Evolutionary conservation across 768 basidiomycete genomes (phyloP).

Genomic region (Phylloporus scabripes): DNA sequence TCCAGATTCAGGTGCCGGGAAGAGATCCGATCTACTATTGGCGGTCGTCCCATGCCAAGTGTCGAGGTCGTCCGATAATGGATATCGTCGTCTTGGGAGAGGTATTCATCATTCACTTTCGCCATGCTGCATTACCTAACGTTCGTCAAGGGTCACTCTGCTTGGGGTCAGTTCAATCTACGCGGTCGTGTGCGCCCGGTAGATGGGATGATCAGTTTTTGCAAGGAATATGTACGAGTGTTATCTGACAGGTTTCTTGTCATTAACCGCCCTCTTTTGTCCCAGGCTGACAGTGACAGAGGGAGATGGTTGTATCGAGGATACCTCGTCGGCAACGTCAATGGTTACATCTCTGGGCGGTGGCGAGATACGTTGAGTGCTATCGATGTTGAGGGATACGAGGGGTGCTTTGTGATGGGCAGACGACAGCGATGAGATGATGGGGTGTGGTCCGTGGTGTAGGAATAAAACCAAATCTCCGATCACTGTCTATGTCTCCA

Average conservation of each 20-base stretch:
- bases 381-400: slow-evolving; percentile 61
- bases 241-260: background rate
- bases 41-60: slow-evolving; percentile 22
- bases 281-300: slow-evolving; percentile 61
- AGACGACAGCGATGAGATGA: slow-evolving; percentile 42
- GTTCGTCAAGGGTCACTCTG: slow-evolving; percentile 70
- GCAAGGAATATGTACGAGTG: slow-evolving; percentile 74
- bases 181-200: slow-evolving; percentile 73
- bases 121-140: slow-evolving; percentile 1
- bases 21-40: slow-evolving; percentile 28
- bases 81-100: slow-evolving; percentile 76
- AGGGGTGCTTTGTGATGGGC: slow-evolving; percentile 80
- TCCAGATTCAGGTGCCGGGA: slow-evolving; percentile 45
- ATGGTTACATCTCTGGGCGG: slow-evolving; percentile 72
- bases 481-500: no score
- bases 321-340: slow-evolving; percentile 63
- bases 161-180: slow-evolving; percentile 84
- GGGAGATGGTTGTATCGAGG: slow-evolving; percentile 86
- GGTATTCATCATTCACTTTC: slow-evolving; percentile 33
- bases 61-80: slow-evolving; percentile 30
- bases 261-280: background rate
- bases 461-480: no score
- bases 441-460: no score
- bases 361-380: slow-evolving; percentile 84
- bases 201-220: slow-evolving; percentile 75